Percentiles rank a stretch among this genome's conserved stretches.
phyloP scores from a whole-genome alignment of 2,329 filamentous ascomycete species.

The Penicillium concentricum region DNA sequence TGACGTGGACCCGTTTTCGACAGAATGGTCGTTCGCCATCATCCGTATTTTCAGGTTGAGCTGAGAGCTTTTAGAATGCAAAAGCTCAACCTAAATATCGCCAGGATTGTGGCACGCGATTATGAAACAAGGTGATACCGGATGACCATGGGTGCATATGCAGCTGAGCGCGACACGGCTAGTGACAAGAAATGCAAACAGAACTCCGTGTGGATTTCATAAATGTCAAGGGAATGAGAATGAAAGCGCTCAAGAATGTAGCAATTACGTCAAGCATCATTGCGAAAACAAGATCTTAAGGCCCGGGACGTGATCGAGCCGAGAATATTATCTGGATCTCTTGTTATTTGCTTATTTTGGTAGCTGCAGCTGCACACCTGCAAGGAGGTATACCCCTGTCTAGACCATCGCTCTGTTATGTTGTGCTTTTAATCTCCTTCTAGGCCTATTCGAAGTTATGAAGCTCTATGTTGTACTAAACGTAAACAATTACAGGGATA shows the following conservation, averaged over 20 bases:
- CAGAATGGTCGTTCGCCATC: neutral
- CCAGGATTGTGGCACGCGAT: neutral
- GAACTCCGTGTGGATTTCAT: neutral
- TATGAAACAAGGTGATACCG: neutral
- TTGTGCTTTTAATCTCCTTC: neutral
- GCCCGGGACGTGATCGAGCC: constrained; percentile 8
- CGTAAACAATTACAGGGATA: neutral
- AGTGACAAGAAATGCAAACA: neutral
- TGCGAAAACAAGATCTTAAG: constrained; percentile 3
- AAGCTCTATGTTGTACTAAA: too few species aligned
- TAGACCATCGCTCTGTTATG: neutral
- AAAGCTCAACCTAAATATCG: neutral
- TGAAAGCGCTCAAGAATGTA: neutral
- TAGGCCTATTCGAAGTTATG: neutral
- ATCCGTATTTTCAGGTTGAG: neutral
- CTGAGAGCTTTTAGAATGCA: neutral
- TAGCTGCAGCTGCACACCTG: neutral
- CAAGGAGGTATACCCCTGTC: neutral
- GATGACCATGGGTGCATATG: neutral
- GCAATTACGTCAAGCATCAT: constrained; percentile 21
- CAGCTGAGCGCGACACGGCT: neutral
- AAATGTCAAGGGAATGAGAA: neutral
- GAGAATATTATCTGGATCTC: neutral
- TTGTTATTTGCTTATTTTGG: neutral
- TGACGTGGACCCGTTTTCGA: neutral